phyloP scores from a whole-genome alignment of 768 basidiomycete genomes.

The Calocybe indica region DNA sequence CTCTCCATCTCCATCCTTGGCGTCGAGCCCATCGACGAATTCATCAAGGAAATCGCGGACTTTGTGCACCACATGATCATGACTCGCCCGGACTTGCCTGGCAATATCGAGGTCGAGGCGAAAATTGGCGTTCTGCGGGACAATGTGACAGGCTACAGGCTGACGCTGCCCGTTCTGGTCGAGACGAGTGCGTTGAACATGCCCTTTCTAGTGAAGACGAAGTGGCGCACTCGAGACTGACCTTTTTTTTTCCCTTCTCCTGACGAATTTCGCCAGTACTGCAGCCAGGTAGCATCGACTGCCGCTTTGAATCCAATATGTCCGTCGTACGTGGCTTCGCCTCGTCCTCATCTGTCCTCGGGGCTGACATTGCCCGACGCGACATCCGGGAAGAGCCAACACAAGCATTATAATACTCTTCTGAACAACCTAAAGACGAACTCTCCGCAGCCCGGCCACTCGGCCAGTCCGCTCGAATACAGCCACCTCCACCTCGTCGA shows the following conservation, averaged over 20 bases:
- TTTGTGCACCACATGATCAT: constrained; percentile 73
- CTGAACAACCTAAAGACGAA: constrained; percentile 76
- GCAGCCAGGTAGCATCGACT: constrained; percentile 48
- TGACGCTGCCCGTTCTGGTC: constrained; percentile 66
- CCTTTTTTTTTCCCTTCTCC: constrained; percentile 1
- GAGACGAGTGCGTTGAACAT: constrained; percentile 68
- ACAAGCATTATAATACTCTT: constrained; percentile 78
- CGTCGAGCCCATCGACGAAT: constrained; percentile 89
- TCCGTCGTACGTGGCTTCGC: constrained; percentile 50
- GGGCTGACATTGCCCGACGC: not conserved
- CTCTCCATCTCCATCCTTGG: constrained; percentile 79
- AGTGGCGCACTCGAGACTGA: not conserved
- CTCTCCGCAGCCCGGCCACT: constrained; percentile 45
- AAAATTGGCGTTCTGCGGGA: constrained; percentile 80
- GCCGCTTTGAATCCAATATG: constrained; percentile 93
- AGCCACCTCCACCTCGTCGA: constrained; percentile 75
- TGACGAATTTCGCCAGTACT: constrained; percentile 47
- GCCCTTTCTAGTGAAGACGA: too few species aligned
- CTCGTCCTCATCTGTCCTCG: not conserved
- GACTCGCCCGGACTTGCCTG: constrained; percentile 45
- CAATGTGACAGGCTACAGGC: constrained; percentile 43
- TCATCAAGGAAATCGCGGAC: constrained; percentile 87
- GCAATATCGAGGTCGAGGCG: constrained; percentile 82
- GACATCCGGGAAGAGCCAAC: constrained; percentile 55
- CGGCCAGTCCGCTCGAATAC: constrained; percentile 61